These are phyloP conservation scores for Allodekkera sacchari DNA, from an alignment of 805 yeast genomes.

Conservation along the genomic window DNA sequence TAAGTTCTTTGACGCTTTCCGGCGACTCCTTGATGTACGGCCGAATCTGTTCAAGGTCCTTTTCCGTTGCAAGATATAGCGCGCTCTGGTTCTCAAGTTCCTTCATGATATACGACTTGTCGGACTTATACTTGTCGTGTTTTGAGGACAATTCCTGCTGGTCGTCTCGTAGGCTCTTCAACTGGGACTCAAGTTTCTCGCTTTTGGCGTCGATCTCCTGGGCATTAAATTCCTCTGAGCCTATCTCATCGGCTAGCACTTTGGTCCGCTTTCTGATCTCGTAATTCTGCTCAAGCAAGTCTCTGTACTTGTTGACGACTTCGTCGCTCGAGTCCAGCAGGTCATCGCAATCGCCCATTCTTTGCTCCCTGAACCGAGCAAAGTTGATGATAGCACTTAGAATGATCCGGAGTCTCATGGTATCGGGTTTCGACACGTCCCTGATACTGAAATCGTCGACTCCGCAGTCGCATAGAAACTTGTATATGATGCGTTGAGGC, in stretches of 20 bases:
- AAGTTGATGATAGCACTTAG: constrained; percentile 79
- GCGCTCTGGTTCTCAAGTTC: constrained; percentile 55
- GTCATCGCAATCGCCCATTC: constrained; percentile 60
- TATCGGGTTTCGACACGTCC: constrained; percentile 76
- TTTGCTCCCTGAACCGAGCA: constrained; percentile 76
- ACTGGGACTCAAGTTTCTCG: constrained; percentile 48
- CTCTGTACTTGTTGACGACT: constrained; percentile 36
- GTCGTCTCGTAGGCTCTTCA: constrained; percentile 48
- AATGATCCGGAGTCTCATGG: constrained; percentile 51
- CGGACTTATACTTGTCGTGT: constrained; percentile 54
- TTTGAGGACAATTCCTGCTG: constrained; percentile 58
- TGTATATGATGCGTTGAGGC: constrained; percentile 50
- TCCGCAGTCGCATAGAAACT: constrained; percentile 65
- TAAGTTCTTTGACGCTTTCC: constrained; percentile 41
- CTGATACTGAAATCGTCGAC: constrained; percentile 65
- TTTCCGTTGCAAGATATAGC: constrained; percentile 45
- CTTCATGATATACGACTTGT: constrained; percentile 49
- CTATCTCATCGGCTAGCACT: constrained; percentile 11
- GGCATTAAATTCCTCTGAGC: constrained; percentile 25
- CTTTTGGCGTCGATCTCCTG: constrained; percentile 42
- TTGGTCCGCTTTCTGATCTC: constrained; percentile 25
- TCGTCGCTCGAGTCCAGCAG: constrained; percentile 47
- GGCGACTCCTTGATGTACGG: constrained; percentile 57
- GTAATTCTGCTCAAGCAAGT: constrained; percentile 33
- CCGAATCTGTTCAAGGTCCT: constrained; percentile 51